Percentiles rank a stretch among this genome's conserved stretches.
Evolutionary conservation across 371 early-diverging fungal species (phyloP).

Genomic region (Polyrhizophydium stewartii): DNA sequence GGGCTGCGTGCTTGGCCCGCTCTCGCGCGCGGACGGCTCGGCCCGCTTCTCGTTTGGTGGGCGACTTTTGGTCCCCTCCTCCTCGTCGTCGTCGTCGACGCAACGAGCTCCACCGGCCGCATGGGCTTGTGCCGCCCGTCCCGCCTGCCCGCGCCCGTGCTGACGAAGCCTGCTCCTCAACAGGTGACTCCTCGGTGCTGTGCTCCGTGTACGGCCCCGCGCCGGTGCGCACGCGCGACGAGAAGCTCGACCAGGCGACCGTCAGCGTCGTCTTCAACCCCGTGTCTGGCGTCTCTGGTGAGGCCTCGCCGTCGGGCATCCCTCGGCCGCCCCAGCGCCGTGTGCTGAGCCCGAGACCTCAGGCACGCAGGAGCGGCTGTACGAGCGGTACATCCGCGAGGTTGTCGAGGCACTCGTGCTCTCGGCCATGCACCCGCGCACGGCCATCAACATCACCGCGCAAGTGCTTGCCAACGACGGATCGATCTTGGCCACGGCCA

Average conservation of each 20-base stretch:
- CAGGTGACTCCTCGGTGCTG: constrained; percentile 70
- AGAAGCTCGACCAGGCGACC: constrained; percentile 80
- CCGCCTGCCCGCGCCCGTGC: neutral
- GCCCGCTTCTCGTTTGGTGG: constrained; percentile 72
- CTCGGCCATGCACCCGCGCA: constrained; percentile 82
- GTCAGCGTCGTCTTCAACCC: constrained; percentile 78
- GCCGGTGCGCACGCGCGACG: constrained; percentile 79
- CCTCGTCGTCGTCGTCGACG: no score
- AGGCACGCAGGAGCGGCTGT: constrained; percentile 67
- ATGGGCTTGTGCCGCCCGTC: no score
- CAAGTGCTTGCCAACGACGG: constrained; percentile 86
- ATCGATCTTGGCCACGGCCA: constrained; percentile 65
- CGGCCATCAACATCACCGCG: constrained; percentile 74
- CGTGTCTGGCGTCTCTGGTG: no score
- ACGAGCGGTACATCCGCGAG: constrained; percentile 63
- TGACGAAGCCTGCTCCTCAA: neutral
- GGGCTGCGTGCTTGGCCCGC: constrained; percentile 35
- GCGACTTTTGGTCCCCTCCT: no score
- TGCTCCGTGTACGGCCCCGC: constrained; percentile 85
- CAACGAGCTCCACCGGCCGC: no score
- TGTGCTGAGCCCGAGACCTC: neutral
- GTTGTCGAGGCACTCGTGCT: constrained; percentile 73
- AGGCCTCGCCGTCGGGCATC: no score
- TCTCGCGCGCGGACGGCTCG: constrained; percentile 78
- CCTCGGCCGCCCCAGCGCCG: neutral